Evolutionary conservation across 139 green algal genomes (phyloP).

Genomic region (Chlamydomonas applanata): DNA sequence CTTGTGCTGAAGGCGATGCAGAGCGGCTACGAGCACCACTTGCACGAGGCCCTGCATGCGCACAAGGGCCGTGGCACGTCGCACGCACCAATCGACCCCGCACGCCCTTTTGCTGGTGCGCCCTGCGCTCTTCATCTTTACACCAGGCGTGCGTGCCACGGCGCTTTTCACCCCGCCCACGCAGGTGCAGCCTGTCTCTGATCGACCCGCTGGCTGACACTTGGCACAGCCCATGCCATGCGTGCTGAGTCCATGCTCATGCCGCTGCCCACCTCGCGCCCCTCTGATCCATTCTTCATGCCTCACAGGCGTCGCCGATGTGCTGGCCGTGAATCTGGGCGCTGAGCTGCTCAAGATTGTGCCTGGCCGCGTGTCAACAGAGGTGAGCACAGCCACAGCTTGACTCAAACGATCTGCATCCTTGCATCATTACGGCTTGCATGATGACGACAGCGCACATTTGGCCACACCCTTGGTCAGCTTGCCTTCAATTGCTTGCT

Average conservation of each 20-base stretch:
- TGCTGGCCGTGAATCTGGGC: constrained; percentile 74
- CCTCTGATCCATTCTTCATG: background rate
- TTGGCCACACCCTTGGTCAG: too few species aligned
- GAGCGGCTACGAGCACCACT: constrained; percentile 59
- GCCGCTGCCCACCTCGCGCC: background rate
- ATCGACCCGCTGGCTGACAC: background rate
- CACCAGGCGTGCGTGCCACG: background rate
- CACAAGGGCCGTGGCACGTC: constrained; percentile 17
- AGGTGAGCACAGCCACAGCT: constrained; percentile 73
- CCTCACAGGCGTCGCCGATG: constrained; percentile 70
- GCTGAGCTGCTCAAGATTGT: constrained; percentile 75
- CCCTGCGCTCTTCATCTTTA: background rate
- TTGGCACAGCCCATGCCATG: background rate
- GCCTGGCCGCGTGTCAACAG: constrained; percentile 77
- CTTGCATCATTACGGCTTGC: background rate
- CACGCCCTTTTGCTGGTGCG: constrained; percentile 7
- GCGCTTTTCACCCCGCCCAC: background rate
- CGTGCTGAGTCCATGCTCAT: background rate
- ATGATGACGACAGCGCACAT: background rate
- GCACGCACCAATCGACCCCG: background rate
- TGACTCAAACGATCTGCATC: constrained; percentile 61
- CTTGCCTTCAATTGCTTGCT: too few species aligned
- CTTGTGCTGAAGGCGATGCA: constrained; percentile 77
- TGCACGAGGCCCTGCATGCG: constrained; percentile 58
- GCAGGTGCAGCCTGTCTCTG: background rate